A percentile compares a stretch with the other conserved stretches of the same genome.
Conservation (phyloP, 208 protist genomes). For the Tritrichomonas musculus region DNA sequence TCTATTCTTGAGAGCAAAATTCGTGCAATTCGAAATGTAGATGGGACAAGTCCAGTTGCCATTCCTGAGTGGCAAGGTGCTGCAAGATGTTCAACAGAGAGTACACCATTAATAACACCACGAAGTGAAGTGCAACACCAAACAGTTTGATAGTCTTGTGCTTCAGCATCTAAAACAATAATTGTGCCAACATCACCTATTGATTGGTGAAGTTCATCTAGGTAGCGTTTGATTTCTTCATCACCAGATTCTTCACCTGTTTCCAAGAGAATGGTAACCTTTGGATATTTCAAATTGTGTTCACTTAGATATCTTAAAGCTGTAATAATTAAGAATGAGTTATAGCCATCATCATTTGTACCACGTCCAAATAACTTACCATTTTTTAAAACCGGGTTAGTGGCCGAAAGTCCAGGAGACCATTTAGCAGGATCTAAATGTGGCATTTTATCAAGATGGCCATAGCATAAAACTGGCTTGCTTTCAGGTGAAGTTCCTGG, state of each 20-base stretch:
- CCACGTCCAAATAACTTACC: conserved; percentile 75
- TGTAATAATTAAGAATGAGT: conserved; percentile 63
- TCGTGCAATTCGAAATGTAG: conserved; percentile 75
- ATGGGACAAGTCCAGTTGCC: conserved; percentile 76
- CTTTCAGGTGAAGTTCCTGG: conserved; percentile 54
- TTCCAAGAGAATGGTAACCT: conserved; percentile 72
- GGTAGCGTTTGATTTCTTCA: conserved; percentile 67
- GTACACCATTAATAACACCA: conserved; percentile 66
- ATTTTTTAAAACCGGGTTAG: conserved; percentile 67
- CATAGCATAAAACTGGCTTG: conserved; percentile 75
- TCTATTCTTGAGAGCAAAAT: conserved; percentile 74
- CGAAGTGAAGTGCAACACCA: conserved; percentile 82
- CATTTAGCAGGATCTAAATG: conserved; percentile 67
- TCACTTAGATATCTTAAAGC: conserved; percentile 65
- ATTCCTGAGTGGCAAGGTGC: conserved; percentile 76
- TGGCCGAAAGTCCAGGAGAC: conserved; percentile 69
- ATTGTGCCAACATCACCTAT: conserved; percentile 72
- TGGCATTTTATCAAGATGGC: conserved; percentile 90
- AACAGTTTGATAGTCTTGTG: conserved; percentile 78
- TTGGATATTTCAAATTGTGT: conserved; percentile 66
- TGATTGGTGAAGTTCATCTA: conserved; percentile 56
- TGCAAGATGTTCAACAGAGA: conserved; percentile 65
- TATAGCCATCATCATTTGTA: conserved; percentile 74
- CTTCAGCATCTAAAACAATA: conserved; percentile 80
- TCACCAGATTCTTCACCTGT: conserved; percentile 74